These are phyloP conservation scores for Cytospora mali DNA, from an alignment of 2,329 filamentous ascomycete species.

Conservation along the genomic window DNA sequence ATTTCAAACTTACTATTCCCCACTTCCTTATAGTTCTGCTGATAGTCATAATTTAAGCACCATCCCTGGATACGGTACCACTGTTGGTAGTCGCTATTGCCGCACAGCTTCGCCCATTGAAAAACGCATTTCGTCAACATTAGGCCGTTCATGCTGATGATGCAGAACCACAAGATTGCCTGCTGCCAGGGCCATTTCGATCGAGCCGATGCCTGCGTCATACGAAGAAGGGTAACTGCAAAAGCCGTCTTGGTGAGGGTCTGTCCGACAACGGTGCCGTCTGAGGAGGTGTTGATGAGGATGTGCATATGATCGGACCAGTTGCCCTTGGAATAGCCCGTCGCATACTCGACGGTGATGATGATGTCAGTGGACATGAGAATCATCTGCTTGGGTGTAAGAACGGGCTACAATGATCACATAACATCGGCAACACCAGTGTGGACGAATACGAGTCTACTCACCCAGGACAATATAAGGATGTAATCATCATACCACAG, in stretches of 20 bases:
- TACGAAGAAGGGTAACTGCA: slow-evolving; percentile 41
- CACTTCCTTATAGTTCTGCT: slow-evolving; percentile 50
- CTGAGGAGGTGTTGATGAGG: slow-evolving; percentile 49
- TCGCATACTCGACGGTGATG: slow-evolving; percentile 50
- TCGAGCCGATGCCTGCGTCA: slow-evolving; percentile 37
- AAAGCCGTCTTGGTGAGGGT: slow-evolving; percentile 43
- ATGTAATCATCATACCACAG: slow-evolving; percentile 46
- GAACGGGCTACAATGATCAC: background rate
- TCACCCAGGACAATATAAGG: slow-evolving; percentile 42
- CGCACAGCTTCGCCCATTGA: slow-evolving; percentile 52
- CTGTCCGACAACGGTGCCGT: slow-evolving; percentile 42
- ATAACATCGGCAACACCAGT: background rate
- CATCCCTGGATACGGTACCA: slow-evolving; percentile 49
- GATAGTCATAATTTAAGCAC: slow-evolving; percentile 44
- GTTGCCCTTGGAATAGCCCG: slow-evolving; percentile 48
- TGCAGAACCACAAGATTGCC: slow-evolving; percentile 52
- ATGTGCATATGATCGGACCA: slow-evolving; percentile 58
- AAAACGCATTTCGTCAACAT: slow-evolving; percentile 52
- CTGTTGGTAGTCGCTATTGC: slow-evolving; percentile 45
- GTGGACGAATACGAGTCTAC: slow-evolving; percentile 25
- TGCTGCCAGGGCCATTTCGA: slow-evolving; percentile 43
- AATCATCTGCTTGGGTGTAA: slow-evolving; percentile 38
- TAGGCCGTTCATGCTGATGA: slow-evolving; percentile 50
- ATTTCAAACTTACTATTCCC: slow-evolving; percentile 47
- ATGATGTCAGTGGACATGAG: slow-evolving; percentile 49